These are phyloP conservation scores for Zymoseptoria pseudotritici DNA, from an alignment of 2,329 filamentous ascomycete species.

Conservation along the genomic window DNA sequence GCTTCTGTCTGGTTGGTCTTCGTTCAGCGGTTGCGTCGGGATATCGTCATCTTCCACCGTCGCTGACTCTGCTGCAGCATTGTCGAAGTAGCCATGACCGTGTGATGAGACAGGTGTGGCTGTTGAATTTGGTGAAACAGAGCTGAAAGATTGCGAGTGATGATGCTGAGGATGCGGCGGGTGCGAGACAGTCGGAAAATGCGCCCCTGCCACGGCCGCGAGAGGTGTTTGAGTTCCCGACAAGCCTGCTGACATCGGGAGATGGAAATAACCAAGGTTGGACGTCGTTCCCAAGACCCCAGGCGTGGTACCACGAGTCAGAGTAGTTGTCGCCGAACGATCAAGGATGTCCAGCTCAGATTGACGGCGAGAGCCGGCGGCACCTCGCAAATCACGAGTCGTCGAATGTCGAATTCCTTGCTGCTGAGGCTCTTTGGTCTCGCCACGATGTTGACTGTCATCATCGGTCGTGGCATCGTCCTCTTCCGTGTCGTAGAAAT, in stretches of 20 bases:
- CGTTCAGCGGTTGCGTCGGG: constrained; percentile 34
- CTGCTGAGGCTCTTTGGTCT: constrained; percentile 1
- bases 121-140: constrained; percentile 40
- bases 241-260: constrained; percentile 62
- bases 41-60: constrained; percentile 18
- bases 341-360: constrained; percentile 15
- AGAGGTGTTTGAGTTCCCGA: constrained; percentile 73
- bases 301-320: constrained; percentile 46
- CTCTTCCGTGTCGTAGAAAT: constrained; percentile 85
- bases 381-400: constrained; percentile 7
- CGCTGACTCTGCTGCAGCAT: constrained; percentile 12
- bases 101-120: constrained; percentile 40
- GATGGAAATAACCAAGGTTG: constrained; percentile 76
- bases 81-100: constrained; percentile 22
- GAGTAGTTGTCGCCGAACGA: constrained; percentile 26
- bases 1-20: constrained; percentile 61
- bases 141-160: constrained; percentile 37
- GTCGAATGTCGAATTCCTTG: constrained; percentile 5
- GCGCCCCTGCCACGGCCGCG: constrained; percentile 68
- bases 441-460: constrained; percentile 10
- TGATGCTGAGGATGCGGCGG: constrained; percentile 28
- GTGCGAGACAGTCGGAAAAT: constrained; percentile 43
- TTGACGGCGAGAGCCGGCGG: constrained; percentile 11
- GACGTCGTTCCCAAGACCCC: constrained; percentile 62
- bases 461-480: constrained; percentile 48